phyloP scores from a whole-genome alignment of 73 alveolate species.

The Urostyla sp. region DNA sequence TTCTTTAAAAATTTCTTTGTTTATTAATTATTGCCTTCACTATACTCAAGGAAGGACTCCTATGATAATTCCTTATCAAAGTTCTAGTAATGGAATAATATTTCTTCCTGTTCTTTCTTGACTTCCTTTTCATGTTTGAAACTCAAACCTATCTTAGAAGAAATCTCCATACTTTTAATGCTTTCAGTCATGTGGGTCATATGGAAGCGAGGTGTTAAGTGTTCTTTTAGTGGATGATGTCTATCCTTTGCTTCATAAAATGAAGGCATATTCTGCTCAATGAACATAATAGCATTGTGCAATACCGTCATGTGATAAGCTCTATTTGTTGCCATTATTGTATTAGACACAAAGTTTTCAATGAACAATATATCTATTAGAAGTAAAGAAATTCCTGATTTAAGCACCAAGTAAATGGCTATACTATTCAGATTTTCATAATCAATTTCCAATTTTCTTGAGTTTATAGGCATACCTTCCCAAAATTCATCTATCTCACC shows the following conservation, averaged over 20 bases:
- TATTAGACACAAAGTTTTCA: conserved; percentile 45
- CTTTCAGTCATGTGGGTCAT: conserved; percentile 2
- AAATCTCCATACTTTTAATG: conserved; percentile 7
- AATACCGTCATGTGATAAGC: conserved; percentile 47
- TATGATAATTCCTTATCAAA: conserved; percentile 17
- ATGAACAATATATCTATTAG: conserved; percentile 29
- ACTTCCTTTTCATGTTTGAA: conserved; percentile 19
- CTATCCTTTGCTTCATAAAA: conserved; percentile 36
- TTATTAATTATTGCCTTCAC: neutral
- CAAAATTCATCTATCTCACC: conserved; percentile 49
- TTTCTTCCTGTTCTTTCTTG: conserved; percentile 12
- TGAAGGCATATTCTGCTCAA: conserved; percentile 44
- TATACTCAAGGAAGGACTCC: neutral
- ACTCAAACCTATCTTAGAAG: conserved; percentile 15
- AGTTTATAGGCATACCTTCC: neutral
- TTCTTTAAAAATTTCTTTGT: neutral
- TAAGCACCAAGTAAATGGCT: conserved; percentile 36
- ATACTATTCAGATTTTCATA: conserved; percentile 51
- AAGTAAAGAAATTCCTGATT: conserved; percentile 28
- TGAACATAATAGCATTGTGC: conserved; percentile 41
- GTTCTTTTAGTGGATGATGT: conserved; percentile 43
- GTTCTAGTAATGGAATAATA: neutral
- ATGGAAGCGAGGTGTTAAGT: conserved; percentile 35
- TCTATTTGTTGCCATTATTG: conserved; percentile 38
- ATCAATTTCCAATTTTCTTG: conserved; percentile 34